Percentiles rank a stretch among this genome's conserved stretches.
Evolutionary conservation across 192 early-diverging fungal species (phyloP).

Genomic region (Backusella tuberculispora): DNA sequence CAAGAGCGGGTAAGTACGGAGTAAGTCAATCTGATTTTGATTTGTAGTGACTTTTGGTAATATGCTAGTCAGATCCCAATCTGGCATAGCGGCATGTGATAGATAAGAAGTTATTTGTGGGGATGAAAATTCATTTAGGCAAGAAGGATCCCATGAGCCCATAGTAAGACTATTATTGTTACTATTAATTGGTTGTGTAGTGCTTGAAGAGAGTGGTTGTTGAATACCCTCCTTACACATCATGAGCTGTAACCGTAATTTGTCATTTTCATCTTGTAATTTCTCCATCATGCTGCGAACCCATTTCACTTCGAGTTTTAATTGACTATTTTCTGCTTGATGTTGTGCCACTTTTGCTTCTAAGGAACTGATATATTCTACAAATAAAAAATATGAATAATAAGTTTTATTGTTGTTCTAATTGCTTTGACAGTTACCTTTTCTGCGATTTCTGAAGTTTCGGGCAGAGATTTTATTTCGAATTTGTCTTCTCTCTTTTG

Average conservation of each 20-base stretch:
- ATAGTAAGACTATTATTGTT: not conserved
- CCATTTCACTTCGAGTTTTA: conserved; percentile 37
- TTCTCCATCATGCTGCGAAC: conserved; percentile 30
- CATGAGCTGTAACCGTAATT: conserved; percentile 24
- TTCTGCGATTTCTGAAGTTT: conserved; percentile 84
- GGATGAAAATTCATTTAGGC: not conserved
- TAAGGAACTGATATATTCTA: conserved; percentile 40
- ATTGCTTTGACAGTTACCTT: conserved; percentile 52
- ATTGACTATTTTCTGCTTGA: conserved; percentile 37
- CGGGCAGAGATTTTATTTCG: conserved; percentile 88
- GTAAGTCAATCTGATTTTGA: not conserved
- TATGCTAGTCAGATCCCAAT: conserved; percentile 25
- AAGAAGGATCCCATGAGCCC: not conserved
- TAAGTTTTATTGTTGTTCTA: not conserved
- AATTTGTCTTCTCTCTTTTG: conserved; percentile 81
- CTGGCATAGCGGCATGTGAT: conserved; percentile 26
- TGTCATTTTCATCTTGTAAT: conserved; percentile 39
- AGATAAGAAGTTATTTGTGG: conserved; percentile 13
- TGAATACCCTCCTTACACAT: conserved; percentile 31
- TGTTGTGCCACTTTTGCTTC: conserved; percentile 29
- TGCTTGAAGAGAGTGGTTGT: not conserved
- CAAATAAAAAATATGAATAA: conserved; percentile 20
- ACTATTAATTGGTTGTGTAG: not conserved
- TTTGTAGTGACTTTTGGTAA: conserved; percentile 9
- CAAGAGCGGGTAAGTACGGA: conserved; percentile 24